These are phyloP conservation scores for Boletus fagicola DNA, from an alignment of 768 basidiomycete species.

Conservation along the genomic window DNA sequence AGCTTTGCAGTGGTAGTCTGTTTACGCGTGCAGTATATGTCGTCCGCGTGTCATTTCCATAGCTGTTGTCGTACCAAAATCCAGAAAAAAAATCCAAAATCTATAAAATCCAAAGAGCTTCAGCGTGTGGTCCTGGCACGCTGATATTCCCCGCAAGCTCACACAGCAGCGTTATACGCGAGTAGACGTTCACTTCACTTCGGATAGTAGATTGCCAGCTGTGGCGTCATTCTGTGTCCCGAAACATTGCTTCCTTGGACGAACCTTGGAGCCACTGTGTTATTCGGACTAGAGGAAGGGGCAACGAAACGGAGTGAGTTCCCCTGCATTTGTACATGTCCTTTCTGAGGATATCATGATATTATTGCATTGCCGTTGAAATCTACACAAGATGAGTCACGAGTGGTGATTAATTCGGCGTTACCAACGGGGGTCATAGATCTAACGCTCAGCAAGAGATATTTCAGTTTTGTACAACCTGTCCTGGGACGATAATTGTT, in stretches of 20 bases:
- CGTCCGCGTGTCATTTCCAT: constrained; percentile 4
- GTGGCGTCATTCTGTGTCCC: no score
- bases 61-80: constrained; percentile 11
- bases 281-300: no score
- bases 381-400: not conserved
- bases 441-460: no score
- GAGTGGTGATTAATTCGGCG: not conserved
- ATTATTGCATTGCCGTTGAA: not conserved
- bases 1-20: constrained; percentile 8
- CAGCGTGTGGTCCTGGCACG: not conserved
- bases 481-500: not conserved
- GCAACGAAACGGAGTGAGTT: no score
- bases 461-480: not conserved
- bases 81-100: constrained; percentile 7
- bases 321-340: no score
- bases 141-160: not conserved
- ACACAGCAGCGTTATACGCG: no score
- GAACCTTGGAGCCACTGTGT: no score
- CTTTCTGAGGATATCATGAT: no score
- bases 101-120: not conserved
- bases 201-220: no score
- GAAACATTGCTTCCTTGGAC: no score
- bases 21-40: constrained; percentile 5
- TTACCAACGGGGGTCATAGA: no score
- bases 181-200: no score